Conservation (phyloP, 352 stramenopile genomes). For the Globisporangium carolinianum region DNA sequence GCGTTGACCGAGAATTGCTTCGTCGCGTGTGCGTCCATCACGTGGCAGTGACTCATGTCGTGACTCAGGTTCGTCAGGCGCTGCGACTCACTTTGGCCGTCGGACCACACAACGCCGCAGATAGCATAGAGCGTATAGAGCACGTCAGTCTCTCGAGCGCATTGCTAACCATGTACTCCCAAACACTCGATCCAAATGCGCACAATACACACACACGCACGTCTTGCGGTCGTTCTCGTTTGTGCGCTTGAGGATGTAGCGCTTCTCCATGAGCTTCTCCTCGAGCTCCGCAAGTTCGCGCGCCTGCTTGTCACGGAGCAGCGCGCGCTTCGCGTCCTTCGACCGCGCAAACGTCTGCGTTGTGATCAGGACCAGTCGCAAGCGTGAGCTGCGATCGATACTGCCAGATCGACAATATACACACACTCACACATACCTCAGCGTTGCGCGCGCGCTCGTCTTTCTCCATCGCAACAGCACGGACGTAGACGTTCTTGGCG, state of each 20-base stretch:
- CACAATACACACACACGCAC: slow-evolving; percentile 17
- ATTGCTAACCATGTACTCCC: too few species aligned
- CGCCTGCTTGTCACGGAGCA: slow-evolving; percentile 47
- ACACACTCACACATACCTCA: slow-evolving; percentile 10
- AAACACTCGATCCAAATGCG: too few species aligned
- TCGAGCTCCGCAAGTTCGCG: slow-evolving; percentile 48
- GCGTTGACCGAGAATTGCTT: slow-evolving; percentile 56
- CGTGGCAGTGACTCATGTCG: slow-evolving; percentile 60
- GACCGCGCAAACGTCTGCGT: slow-evolving; percentile 46
- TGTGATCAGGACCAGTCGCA: too few species aligned
- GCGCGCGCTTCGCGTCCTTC: slow-evolving; percentile 45
- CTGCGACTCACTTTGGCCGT: slow-evolving; percentile 37
- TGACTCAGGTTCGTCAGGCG: slow-evolving; percentile 58
- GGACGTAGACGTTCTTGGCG: slow-evolving; percentile 58
- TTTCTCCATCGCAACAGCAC: slow-evolving; percentile 52
- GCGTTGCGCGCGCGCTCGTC: slow-evolving; percentile 37
- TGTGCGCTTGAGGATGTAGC: slow-evolving; percentile 48
- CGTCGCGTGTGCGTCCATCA: slow-evolving; percentile 52
- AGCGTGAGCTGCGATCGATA: too few species aligned
- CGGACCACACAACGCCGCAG: background rate
- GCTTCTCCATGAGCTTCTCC: slow-evolving; percentile 68
- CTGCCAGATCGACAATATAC: too few species aligned
- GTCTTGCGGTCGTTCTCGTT: slow-evolving; percentile 53
- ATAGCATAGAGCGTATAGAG: background rate
- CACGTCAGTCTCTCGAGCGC: too few species aligned